A percentile compares a stretch with the other conserved stretches of the same genome.
These are phyloP conservation scores for Talaromyces sp. DNA, from an alignment of 2,329 filamentous ascomycete species.

Conservation along the genomic window DNA sequence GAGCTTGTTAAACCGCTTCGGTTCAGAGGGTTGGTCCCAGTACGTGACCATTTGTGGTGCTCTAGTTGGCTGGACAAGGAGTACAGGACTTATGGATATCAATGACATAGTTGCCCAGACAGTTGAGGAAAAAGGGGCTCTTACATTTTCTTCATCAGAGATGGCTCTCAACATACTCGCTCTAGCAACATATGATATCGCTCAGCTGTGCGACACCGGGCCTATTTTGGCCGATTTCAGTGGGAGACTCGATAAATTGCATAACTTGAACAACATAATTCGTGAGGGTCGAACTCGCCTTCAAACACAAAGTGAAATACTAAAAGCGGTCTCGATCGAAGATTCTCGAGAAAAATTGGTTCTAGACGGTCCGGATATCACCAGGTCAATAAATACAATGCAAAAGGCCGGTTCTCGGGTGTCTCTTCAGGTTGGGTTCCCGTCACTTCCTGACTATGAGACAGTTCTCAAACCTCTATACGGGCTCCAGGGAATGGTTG, in stretches of 20 bases:
- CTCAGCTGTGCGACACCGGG: conserved; percentile 86
- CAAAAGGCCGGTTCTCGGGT: too few species aligned
- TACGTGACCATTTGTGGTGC: conserved; percentile 98
- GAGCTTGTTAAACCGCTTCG: conserved; percentile 97
- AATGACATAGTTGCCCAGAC: conserved; percentile 82
- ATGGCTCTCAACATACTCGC: conserved; percentile 99
- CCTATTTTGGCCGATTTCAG: conserved; percentile 97
- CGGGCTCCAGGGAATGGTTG: conserved; percentile 93
- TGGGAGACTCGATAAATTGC: conserved; percentile 92
- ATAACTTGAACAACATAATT: too few species aligned
- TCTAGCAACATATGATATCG: conserved; percentile 88
- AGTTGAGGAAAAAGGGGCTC: conserved; percentile 91
- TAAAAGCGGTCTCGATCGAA: too few species aligned
- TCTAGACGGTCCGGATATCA: conserved; percentile 56
- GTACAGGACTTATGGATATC: conserved; percentile 93
- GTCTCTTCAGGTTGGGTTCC: conserved; percentile 96
- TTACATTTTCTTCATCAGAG: conserved; percentile 97
- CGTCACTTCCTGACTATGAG: conserved; percentile 32
- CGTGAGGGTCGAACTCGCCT: too few species aligned
- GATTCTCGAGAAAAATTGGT: too few species aligned
- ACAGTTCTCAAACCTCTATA: conserved; percentile 72
- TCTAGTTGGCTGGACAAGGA: conserved; percentile 98
- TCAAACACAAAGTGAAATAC: conserved; percentile 89
- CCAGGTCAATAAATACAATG: neutral
- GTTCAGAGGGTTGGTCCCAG: conserved; percentile 93